A percentile compares a stretch with the other conserved stretches of the same genome.
phyloP scores from a whole-genome alignment of 257 asterid species.

The Buddleja alternifolia region DNA sequence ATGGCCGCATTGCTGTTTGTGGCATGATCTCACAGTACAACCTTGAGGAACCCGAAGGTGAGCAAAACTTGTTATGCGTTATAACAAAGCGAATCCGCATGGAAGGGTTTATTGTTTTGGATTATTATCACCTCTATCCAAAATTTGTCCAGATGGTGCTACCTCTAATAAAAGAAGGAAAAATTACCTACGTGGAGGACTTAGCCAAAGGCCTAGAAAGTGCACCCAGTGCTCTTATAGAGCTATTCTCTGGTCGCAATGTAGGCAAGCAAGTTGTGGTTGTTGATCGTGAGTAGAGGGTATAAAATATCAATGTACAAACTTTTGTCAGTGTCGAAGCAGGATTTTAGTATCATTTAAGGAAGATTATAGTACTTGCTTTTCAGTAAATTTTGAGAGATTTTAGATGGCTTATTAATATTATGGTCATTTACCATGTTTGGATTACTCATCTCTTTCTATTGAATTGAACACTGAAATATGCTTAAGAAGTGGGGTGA shows the following conservation, averaged over 20 bases:
- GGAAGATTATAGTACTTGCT: too few relatives aligned
- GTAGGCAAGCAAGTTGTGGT: constrained; percentile 53
- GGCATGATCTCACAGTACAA: constrained; percentile 59
- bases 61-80: constrained; percentile 35
- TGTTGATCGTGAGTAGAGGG: constrained; percentile 32
- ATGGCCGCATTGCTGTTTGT: constrained; percentile 46
- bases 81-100: constrained; percentile 37
- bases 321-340: too few relatives aligned
- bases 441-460: too few relatives aligned
- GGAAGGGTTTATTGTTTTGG: too few relatives aligned
- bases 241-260: constrained; percentile 50
- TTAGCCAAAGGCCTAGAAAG: constrained; percentile 50
- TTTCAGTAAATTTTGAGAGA: too few relatives aligned
- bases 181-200: constrained; percentile 46
- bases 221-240: constrained; percentile 46
- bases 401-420: too few relatives aligned
- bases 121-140: constrained; percentile 36
- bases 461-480: too few relatives aligned
- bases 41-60: constrained; percentile 38
- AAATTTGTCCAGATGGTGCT: constrained; percentile 35
- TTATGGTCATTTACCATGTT: too few relatives aligned
- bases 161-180: constrained; percentile 41
- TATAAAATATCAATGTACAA: too few relatives aligned
- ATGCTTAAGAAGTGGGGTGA: too few relatives aligned
- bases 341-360: too few relatives aligned